Conservation (phyloP, 371 early-diverging fungal genomes). For the Haplosporangium sp. region DNA sequence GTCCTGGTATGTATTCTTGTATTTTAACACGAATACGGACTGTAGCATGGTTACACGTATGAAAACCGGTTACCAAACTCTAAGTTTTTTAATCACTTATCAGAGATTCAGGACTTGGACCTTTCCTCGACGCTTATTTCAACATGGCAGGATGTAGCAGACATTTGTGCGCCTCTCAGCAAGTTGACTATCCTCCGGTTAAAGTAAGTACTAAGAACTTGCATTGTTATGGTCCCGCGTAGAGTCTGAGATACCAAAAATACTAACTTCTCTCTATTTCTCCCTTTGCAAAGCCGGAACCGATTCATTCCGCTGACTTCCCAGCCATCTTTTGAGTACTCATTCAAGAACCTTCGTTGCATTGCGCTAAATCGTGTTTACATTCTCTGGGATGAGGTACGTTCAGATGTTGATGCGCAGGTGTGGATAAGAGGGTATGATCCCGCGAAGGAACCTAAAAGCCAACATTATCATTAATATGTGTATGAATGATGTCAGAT, state of each 20-base stretch:
- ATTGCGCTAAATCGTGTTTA: conserved; percentile 60
- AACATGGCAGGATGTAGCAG: conserved; percentile 70
- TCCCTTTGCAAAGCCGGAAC: conserved; percentile 41
- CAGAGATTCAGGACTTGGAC: conserved; percentile 76
- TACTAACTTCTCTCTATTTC: not conserved
- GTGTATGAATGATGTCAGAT: conserved; percentile 45
- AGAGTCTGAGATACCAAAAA: too few species aligned
- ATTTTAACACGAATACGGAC: not conserved
- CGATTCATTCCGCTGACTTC: conserved; percentile 53
- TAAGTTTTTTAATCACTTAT: not conserved
- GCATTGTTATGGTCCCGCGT: conserved; percentile 12
- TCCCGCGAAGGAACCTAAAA: too few species aligned
- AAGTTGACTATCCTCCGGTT: conserved; percentile 70
- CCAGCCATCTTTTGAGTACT: conserved; percentile 31
- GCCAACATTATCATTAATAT: too few species aligned
- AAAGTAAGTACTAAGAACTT: conserved; percentile 57
- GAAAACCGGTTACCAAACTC: not conserved
- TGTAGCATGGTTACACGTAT: not conserved
- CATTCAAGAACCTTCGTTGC: conserved; percentile 56
- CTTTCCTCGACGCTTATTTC: conserved; percentile 75
- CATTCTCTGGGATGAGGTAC: conserved; percentile 58
- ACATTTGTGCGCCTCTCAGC: conserved; percentile 68
- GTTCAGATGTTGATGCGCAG: not conserved
- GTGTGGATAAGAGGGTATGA: too few species aligned
- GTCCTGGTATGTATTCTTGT: conserved; percentile 38